These are phyloP conservation scores for Ascocoryne sarcoides DNA, from an alignment of 2,329 filamentous ascomycete species.

Conservation along the genomic window DNA sequence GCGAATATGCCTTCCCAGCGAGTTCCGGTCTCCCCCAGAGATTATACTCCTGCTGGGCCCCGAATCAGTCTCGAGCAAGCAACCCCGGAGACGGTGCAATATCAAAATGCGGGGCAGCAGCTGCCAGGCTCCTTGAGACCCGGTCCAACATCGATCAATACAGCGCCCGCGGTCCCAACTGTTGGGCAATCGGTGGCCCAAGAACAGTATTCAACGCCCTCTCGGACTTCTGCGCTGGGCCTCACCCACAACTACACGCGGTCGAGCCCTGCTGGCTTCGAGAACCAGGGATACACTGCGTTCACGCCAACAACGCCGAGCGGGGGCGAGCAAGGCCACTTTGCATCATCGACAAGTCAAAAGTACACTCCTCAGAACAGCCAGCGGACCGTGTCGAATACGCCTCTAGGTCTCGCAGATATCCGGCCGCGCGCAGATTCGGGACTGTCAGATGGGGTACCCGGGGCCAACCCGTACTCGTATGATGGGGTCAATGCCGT, in stretches of 20 bases:
- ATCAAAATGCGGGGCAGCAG: constrained; percentile 32
- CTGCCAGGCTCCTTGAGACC: constrained; percentile 56
- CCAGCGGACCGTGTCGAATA: constrained; percentile 64
- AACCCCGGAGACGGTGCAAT: constrained; percentile 39
- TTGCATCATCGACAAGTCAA: constrained; percentile 45
- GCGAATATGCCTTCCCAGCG: constrained; percentile 25
- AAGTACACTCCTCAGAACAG: constrained; percentile 49
- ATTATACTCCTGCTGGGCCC: constrained; percentile 38
- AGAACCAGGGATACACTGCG: constrained; percentile 43
- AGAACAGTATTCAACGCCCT: constrained; percentile 52
- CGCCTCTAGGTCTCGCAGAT: constrained; percentile 82
- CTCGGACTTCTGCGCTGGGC: constrained; percentile 56
- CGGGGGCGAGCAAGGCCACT: constrained; percentile 47
- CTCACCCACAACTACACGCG: constrained; percentile 71
- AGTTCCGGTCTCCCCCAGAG: constrained; percentile 31
- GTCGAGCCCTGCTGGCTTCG: constrained; percentile 64
- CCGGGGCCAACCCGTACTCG: constrained; percentile 46
- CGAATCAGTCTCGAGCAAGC: constrained; percentile 53
- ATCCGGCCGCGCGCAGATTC: constrained; percentile 83
- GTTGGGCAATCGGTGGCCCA: constrained; percentile 43
- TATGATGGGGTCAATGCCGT: constrained; percentile 59
- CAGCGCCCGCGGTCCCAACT: constrained; percentile 49
- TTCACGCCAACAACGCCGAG: constrained; percentile 59
- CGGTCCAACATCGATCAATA: constrained; percentile 42
- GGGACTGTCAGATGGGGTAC: constrained; percentile 61